Percentiles rank a stretch among this genome's conserved stretches.
These are phyloP conservation scores for Naganishia vaughanmartiniae DNA, from an alignment of 768 basidiomycete species.

Conservation along the genomic window DNA sequence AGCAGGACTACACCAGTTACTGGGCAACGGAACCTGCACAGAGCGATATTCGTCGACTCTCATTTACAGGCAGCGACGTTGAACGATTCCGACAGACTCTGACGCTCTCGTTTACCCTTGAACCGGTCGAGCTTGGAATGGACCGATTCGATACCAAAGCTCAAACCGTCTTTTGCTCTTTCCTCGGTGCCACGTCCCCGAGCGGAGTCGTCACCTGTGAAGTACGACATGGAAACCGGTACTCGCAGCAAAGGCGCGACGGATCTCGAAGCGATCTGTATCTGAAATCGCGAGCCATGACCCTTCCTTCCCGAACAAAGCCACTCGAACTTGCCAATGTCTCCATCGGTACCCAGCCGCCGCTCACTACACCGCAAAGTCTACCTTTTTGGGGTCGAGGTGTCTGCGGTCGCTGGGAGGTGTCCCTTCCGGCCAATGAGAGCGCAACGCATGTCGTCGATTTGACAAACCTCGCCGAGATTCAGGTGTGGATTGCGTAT, in stretches of 20 bases:
- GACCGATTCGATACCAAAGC: not conserved
- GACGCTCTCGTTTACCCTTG: not conserved
- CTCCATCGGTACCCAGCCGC: not conserved
- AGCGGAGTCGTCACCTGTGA: not conserved
- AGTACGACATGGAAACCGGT: not conserved
- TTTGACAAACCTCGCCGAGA: not conserved
- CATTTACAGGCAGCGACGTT: not conserved
- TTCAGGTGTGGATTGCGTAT: conserved; percentile 6
- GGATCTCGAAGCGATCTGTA: not conserved
- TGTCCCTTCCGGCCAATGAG: not conserved
- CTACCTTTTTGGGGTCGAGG: not conserved
- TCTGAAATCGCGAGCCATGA: not conserved
- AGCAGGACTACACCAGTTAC: not conserved
- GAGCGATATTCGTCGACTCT: not conserved
- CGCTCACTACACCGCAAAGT: not conserved
- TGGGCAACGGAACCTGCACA: not conserved
- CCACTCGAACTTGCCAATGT: not conserved
- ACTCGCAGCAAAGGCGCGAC: not conserved
- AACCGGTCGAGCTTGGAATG: not conserved
- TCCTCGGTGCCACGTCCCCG: not conserved
- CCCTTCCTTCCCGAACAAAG: not conserved
- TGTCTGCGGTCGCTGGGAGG: not conserved
- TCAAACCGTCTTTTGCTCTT: not conserved
- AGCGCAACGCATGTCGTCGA: not conserved
- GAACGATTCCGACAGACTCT: not conserved